Conservation (phyloP, 805 yeast species). For the Myxozyma nipponensis region DNA sequence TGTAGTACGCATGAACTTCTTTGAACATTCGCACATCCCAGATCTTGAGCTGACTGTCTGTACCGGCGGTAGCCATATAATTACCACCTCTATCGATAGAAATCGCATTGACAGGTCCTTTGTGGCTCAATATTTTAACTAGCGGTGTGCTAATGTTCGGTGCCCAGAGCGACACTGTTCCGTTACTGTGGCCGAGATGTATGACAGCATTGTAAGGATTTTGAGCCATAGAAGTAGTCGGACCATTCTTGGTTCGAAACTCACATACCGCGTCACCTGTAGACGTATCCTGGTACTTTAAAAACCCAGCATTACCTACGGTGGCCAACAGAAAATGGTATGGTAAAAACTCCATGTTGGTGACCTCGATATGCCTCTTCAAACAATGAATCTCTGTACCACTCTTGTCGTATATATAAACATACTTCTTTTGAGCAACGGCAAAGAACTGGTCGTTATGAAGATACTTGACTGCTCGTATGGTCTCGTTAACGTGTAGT, state of each 20-base stretch:
- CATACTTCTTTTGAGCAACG: constrained; percentile 92
- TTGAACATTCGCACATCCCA: constrained; percentile 90
- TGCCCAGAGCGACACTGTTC: constrained; percentile 90
- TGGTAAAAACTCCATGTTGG: constrained; percentile 80
- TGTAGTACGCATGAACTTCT: constrained; percentile 57
- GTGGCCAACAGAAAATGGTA: constrained; percentile 85
- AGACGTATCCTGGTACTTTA: constrained; percentile 91
- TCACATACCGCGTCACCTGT: constrained; percentile 87
- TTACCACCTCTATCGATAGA: constrained; percentile 88
- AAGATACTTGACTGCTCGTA: constrained; percentile 81
- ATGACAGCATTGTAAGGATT: constrained; percentile 95
- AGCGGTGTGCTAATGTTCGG: constrained; percentile 83
- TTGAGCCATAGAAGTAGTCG: constrained; percentile 80
- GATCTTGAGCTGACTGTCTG: constrained; percentile 76
- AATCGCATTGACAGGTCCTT: constrained; percentile 83
- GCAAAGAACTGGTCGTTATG: constrained; percentile 94
- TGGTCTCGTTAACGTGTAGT: constrained; percentile 80
- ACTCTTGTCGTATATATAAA: constrained; percentile 83
- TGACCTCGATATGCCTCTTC: constrained; percentile 84
- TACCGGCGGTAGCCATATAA: constrained; percentile 90
- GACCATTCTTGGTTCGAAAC: constrained; percentile 81
- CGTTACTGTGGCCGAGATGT: constrained; percentile 90
- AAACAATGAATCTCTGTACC: constrained; percentile 91
- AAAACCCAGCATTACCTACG: constrained; percentile 83
- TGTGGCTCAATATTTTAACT: constrained; percentile 71